Conservation (phyloP, 2,329 filamentous ascomycete genomes). For the Fonsecaea pedrosoi region DNA sequence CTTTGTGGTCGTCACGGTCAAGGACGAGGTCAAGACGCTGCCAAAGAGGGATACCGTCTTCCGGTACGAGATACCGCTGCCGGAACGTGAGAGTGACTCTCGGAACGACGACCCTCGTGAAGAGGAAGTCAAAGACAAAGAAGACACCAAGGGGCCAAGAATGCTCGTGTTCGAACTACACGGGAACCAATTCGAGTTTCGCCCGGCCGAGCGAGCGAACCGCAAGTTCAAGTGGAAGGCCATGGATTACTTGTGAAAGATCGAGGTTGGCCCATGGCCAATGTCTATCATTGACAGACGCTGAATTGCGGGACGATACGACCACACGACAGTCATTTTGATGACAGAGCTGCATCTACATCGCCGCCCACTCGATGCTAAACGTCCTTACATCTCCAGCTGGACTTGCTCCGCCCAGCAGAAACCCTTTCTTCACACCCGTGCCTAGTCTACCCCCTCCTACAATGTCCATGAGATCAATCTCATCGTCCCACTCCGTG, state of each 20-base stretch:
- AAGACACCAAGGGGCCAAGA: slow-evolving; percentile 22
- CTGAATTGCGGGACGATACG: background rate
- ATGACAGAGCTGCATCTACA: slow-evolving; percentile 62
- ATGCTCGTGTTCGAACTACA: slow-evolving; percentile 80
- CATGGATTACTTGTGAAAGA: slow-evolving; percentile 33
- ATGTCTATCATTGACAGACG: background rate
- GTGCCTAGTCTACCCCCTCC: slow-evolving; percentile 87
- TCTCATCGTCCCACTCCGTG: slow-evolving; percentile 84
- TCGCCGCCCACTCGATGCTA: slow-evolving; percentile 91
- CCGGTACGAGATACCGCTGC: slow-evolving; percentile 70
- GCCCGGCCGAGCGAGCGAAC: slow-evolving; percentile 83
- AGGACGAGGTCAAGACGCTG: slow-evolving; percentile 63
- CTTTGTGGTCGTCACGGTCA: slow-evolving; percentile 80
- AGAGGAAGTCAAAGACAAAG: slow-evolving; percentile 4
- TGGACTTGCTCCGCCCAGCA: slow-evolving; percentile 71
- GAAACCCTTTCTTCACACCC: slow-evolving; percentile 92
- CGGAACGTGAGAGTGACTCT: slow-evolving; percentile 38
- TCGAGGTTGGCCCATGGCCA: background rate
- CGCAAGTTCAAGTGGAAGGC: slow-evolving; percentile 86
- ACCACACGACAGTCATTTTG: background rate
- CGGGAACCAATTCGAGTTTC: slow-evolving; percentile 83
- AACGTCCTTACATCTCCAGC: slow-evolving; percentile 68
- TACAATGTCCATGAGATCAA: slow-evolving; percentile 83
- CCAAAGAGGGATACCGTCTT: slow-evolving; percentile 93
- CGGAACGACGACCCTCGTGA: slow-evolving; percentile 20